A percentile compares a stretch with the other conserved stretches of the same genome.
Evolutionary conservation across 2,329 filamentous ascomycete species (phyloP).

Genomic region (Diaporthe australafricana): DNA sequence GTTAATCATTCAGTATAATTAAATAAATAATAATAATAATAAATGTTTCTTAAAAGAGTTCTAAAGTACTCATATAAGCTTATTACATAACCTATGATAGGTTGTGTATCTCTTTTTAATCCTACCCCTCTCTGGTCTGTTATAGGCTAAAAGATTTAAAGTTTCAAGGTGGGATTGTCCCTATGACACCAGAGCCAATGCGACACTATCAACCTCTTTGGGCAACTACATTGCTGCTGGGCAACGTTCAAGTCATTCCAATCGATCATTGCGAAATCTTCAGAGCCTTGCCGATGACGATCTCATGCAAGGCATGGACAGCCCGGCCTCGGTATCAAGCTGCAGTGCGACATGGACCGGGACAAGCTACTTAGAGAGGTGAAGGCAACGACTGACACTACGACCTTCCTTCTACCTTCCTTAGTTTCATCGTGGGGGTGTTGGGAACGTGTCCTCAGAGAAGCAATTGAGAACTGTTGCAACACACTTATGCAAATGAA

Average conservation of each 20-base stretch:
- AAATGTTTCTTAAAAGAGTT: no score
- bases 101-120: no score
- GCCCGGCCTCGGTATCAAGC: slow-evolving; percentile 7
- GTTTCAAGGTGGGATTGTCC: neutral
- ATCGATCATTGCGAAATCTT: slow-evolving; percentile 10
- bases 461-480: neutral
- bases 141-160: neutral
- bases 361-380: slow-evolving; percentile 25
- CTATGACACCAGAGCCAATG: neutral
- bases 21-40: no score
- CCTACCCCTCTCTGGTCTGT: neutral
- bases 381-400: slow-evolving; percentile 21
- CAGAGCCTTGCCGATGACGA: slow-evolving; percentile 14
- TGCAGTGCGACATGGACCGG: slow-evolving; percentile 24
- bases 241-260: slow-evolving; percentile 7
- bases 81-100: no score
- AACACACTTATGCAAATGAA: neutral
- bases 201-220: neutral
- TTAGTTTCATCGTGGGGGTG: slow-evolving; percentile 14
- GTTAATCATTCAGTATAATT: no score
- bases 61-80: no score
- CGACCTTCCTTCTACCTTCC: slow-evolving; percentile 18
- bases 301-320: slow-evolving; percentile 21
- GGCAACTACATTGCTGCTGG: slow-evolving; percentile 2
- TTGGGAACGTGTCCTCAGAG: neutral